A percentile compares a stretch with the other conserved stretches of the same genome.
Evolutionary conservation across 2,329 filamentous ascomycete genomes (phyloP).

Genomic region (Trichoderma koningii): DNA sequence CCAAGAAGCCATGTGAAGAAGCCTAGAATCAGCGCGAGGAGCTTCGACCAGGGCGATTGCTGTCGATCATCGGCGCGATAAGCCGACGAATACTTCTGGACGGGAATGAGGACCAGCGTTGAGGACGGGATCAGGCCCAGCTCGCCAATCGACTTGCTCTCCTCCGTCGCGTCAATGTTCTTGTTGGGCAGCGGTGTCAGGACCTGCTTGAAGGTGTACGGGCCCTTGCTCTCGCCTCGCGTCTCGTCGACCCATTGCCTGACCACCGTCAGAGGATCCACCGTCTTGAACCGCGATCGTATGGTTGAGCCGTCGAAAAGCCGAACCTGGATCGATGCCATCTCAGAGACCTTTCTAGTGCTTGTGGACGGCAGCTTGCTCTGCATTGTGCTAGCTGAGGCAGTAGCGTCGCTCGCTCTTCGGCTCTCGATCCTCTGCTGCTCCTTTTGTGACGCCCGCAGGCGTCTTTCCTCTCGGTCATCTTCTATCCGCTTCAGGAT

Average conservation of each 20-base stretch:
- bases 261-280: constrained; percentile 66
- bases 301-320: constrained; percentile 83
- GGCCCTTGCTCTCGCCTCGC: constrained; percentile 57
- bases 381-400: constrained; percentile 38
- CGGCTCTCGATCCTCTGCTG: constrained; percentile 41
- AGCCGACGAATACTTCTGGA: constrained; percentile 51
- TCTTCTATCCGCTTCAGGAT: constrained; percentile 75
- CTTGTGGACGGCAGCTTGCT: constrained; percentile 38
- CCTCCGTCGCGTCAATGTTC: constrained; percentile 73
- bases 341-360: constrained; percentile 33
- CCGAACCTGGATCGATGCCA: constrained; percentile 70
- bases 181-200: constrained; percentile 76
- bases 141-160: constrained; percentile 66
- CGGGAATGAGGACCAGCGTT: constrained; percentile 78
- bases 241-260: constrained; percentile 74
- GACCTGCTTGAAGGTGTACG: constrained; percentile 84
- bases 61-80: constrained; percentile 39
- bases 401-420: constrained; percentile 37
- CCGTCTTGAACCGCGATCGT: constrained; percentile 68
- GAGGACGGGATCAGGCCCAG: constrained; percentile 77
- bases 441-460: constrained; percentile 55
- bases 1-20: constrained; percentile 44
- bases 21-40: constrained; percentile 39
- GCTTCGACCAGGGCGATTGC: constrained; percentile 34
- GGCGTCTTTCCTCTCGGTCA: constrained; percentile 69